phyloP scores from a whole-genome alignment of 225 moss, liverwort and hornwort genomes.

The Takakia lepidozioides region DNA sequence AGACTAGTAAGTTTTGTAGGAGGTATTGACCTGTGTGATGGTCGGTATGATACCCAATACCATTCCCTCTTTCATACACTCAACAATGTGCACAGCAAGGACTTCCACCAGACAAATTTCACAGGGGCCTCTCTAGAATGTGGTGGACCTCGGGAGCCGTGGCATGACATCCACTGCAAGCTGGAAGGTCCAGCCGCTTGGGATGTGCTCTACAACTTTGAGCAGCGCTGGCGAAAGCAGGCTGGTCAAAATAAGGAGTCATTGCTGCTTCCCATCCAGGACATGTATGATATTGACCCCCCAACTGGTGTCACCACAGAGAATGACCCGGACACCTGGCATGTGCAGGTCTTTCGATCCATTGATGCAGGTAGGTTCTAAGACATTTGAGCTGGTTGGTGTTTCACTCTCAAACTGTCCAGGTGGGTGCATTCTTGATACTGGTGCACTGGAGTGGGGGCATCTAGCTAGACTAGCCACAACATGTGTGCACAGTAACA shows the following conservation, averaged over 20 bases:
- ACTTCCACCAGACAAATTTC: conserved; percentile 48
- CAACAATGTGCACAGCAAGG: conserved; percentile 18
- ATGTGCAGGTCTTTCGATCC: conserved; percentile 85
- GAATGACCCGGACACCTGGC: conserved; percentile 75
- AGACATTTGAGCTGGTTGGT: background rate
- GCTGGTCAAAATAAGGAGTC: conserved; percentile 13
- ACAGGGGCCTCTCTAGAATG: conserved; percentile 15
- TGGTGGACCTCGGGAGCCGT: conserved; percentile 92
- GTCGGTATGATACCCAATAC: conserved; percentile 50
- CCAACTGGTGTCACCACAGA: conserved; percentile 27
- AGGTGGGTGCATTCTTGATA: too few species aligned
- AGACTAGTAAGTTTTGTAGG: conserved; percentile 53
- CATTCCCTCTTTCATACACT: conserved; percentile 55
- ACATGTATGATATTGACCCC: conserved; percentile 18
- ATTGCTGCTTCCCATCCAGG: conserved; percentile 28
- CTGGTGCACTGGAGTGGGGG: too few species aligned
- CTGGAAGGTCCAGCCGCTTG: conserved; percentile 81
- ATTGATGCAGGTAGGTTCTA: conserved; percentile 62
- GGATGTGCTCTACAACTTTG: conserved; percentile 87
- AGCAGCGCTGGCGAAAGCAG: conserved; percentile 83
- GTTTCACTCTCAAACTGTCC: too few species aligned
- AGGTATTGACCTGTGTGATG: conserved; percentile 58
- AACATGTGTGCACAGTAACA: too few species aligned
- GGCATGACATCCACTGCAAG: conserved; percentile 85
- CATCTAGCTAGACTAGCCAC: too few species aligned